Evolutionary conservation across 768 basidiomycete species (phyloP), one percentile per base, ranked within the genome.

Genomic region (Boletus sp.): DNA sequence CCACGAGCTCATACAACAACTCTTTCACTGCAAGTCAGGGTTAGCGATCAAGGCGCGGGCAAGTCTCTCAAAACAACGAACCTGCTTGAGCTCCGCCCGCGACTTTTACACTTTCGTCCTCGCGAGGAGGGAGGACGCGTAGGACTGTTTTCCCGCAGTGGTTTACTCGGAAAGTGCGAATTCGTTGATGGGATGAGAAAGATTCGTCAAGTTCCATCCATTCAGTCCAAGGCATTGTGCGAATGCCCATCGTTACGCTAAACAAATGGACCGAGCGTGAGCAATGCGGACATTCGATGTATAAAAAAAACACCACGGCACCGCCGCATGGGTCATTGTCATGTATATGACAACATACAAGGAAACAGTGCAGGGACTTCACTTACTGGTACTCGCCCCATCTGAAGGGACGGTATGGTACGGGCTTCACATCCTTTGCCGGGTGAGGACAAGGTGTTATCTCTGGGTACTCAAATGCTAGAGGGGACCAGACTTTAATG

Each of bases 181-280:
- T 83, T 13, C 70, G 72, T 64, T 87, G 80, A 62, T 84, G 85
- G 29, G 62, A 59, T 13, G 72, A 67, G 63, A 83, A 87, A 46
- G 81, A 74, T 50, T 79, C 74, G 69, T 90, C 88, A 32, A 88
- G 75, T 73, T 90, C 86, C 49, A 89, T 83, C 88, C 89, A 90
- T 48, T 86, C 82, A 17, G 78, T 74, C 83, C 84, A 90, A 8
- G 74, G 74, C 86, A 90, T 88, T 45, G 68, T 75, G 25, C 83
- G 79, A 60, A 88, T 81, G 56, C 84, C 87, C 87, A 88, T 88
- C 30, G 85, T 88, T 21, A 87, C 78, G 57, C 85, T 88, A 47
- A 7, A 17, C 13, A 38, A 43, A 33, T 6, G 2, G 17, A 44
- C 14, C 5, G 25, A 49, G 21, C 4, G 17, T 59, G 17, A 62